Evolutionary conservation across 371 early-diverging fungal species (phyloP).

Genomic region (Mucor saturninus): DNA sequence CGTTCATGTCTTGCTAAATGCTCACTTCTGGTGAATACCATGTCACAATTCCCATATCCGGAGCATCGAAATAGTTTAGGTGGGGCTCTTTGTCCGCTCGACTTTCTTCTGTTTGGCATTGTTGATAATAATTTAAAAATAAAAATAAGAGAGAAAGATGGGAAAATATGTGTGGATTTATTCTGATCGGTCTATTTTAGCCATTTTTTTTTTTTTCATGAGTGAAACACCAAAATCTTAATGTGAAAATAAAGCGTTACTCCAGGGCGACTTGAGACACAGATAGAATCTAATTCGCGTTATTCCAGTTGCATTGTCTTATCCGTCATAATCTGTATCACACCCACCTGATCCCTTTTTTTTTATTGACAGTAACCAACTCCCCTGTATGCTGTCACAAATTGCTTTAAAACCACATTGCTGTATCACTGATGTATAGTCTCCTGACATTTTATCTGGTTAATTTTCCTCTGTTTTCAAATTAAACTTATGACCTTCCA

Average conservation of each 20-base stretch:
- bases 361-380: too few relatives aligned
- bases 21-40: constrained; percentile 60
- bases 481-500: too few relatives aligned
- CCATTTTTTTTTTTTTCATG: constrained; percentile 9
- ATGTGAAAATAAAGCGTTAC: constrained; percentile 4
- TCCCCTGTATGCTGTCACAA: too few relatives aligned
- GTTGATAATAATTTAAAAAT: background rate
- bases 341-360: too few relatives aligned
- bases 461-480: too few relatives aligned
- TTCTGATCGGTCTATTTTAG: constrained; percentile 9
- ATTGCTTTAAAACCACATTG: too few relatives aligned
- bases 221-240: constrained; percentile 19
- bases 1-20: constrained; percentile 58
- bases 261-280: constrained; percentile 52
- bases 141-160: constrained; percentile 4
- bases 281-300: constrained; percentile 76
- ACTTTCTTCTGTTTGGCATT: constrained; percentile 28
- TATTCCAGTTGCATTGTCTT: too few relatives aligned
- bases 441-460: too few relatives aligned
- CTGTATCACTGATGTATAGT: too few relatives aligned
- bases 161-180: background rate
- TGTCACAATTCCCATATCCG: constrained; percentile 55
- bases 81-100: constrained; percentile 11
- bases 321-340: too few relatives aligned
- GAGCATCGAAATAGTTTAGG: constrained; percentile 55